These are phyloP conservation scores for Coemansia sp. DNA, from an alignment of 192 early-diverging fungal genomes.

Conservation along the genomic window DNA sequence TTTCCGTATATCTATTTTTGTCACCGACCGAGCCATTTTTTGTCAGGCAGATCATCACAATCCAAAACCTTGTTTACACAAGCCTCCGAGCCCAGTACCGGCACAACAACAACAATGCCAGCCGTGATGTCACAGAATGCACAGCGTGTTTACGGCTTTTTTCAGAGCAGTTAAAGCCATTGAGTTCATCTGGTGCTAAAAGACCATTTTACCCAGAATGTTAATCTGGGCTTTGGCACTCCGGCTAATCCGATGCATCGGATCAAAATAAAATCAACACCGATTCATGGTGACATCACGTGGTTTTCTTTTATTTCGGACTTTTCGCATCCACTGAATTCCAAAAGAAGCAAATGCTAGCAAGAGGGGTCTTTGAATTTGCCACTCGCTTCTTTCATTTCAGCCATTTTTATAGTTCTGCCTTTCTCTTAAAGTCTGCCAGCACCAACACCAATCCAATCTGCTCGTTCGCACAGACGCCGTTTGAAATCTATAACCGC, in stretches of 20 bases:
- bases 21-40: background rate
- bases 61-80: background rate
- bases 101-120: background rate
- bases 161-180: background rate
- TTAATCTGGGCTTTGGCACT: no score
- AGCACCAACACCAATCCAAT: background rate
- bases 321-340: no score
- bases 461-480: background rate
- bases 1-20: background rate
- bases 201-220: background rate
- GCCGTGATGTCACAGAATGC: background rate
- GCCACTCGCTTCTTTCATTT: background rate
- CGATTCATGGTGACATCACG: no score
- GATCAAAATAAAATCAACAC: no score
- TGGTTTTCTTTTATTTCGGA: no score
- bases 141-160: background rate
- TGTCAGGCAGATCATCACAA: background rate
- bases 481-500: background rate
- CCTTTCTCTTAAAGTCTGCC: background rate
- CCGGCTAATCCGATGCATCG: no score
- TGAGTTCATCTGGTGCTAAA: background rate
- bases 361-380: background rate
- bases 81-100: conserved; percentile 3
- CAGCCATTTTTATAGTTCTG: background rate
- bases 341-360: no score